Evolutionary conservation across 257 asterid species (phyloP).

Genomic region (Cruciata laevipes): DNA sequence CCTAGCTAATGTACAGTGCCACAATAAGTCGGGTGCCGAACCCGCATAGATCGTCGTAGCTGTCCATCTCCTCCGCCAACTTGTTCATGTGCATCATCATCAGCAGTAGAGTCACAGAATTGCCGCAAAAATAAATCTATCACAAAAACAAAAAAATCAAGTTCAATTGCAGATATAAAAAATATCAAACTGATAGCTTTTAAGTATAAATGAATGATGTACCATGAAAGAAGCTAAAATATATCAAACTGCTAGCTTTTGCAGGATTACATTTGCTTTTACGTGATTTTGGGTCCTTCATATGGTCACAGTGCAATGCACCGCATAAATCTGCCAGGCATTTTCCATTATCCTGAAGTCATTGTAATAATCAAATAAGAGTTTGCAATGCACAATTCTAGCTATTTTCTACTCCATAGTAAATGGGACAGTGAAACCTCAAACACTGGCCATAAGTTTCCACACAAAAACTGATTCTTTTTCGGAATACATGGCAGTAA

Average conservation of each 20-base stretch:
- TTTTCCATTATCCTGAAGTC: slow-evolving; percentile 61
- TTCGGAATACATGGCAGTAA: neutral
- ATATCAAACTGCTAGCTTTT: too few species aligned
- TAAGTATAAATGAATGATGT: neutral
- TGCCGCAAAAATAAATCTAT: slow-evolving; percentile 79
- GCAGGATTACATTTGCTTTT: slow-evolving; percentile 90
- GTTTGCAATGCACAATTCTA: neutral
- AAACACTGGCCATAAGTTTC: neutral
- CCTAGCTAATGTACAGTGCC: too few species aligned
- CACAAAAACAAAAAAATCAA: slow-evolving; percentile 16
- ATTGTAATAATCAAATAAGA: slow-evolving; percentile 14
- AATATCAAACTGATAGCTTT: neutral
- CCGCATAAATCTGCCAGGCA: slow-evolving; percentile 95
- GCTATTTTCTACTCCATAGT: too few species aligned
- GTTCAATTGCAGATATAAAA: slow-evolving; percentile 3
- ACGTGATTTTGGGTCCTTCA: slow-evolving; percentile 42
- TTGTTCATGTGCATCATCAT: too few species aligned
- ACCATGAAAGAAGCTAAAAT: too few species aligned
- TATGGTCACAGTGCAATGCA: slow-evolving; percentile 82
- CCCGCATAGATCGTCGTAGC: too few species aligned
- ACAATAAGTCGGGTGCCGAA: too few species aligned
- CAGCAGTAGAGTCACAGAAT: too few species aligned
- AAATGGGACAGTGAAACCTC: too few species aligned
- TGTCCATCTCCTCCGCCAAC: too few species aligned
- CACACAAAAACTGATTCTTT: neutral